These are phyloP conservation scores for Mycena kentingensis DNA, from an alignment of 768 basidiomycete species.

Conservation along the genomic window DNA sequence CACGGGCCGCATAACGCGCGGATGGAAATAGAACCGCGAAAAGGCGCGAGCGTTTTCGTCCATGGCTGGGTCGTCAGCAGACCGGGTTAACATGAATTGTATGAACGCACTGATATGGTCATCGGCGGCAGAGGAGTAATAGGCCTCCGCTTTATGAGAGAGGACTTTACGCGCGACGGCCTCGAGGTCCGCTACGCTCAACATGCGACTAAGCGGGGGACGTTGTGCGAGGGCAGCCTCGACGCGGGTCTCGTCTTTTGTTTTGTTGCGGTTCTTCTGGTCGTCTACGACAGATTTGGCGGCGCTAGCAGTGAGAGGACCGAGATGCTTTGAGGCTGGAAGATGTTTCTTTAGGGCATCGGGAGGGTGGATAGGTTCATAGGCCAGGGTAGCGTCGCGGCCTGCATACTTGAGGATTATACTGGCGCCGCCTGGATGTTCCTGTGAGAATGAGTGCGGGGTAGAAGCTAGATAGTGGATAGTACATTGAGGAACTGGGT, in stretches of 20 bases:
- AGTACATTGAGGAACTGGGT: constrained; percentile 72
- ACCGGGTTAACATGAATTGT: neutral
- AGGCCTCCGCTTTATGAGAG: constrained; percentile 74
- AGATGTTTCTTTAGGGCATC: constrained; percentile 77
- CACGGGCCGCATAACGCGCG: constrained; percentile 75
- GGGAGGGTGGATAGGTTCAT: constrained; percentile 83
- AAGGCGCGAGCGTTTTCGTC: constrained; percentile 80
- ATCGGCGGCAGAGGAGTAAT: constrained; percentile 86
- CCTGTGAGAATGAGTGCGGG: constrained; percentile 37
- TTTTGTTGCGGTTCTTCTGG: constrained; percentile 48
- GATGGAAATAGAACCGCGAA: constrained; percentile 81
- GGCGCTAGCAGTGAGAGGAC: constrained; percentile 55
- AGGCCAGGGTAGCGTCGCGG: constrained; percentile 75
- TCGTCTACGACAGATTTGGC: constrained; percentile 38
- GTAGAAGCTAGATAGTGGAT: neutral
- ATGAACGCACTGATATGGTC: constrained; percentile 72
- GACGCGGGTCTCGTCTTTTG: constrained; percentile 71
- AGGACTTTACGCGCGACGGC: constrained; percentile 72
- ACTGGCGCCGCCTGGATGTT: constrained; percentile 79
- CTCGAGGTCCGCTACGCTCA: constrained; percentile 84
- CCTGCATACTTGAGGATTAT: constrained; percentile 87
- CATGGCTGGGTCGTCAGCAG: constrained; percentile 43
- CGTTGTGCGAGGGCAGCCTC: constrained; percentile 59
- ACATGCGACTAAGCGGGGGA: constrained; percentile 68
- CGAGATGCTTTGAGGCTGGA: constrained; percentile 71